A percentile compares a stretch with the other conserved stretches of the same genome.
Evolutionary conservation across 148 eudicot species (phyloP).

Genomic region (Cornus kousa): DNA sequence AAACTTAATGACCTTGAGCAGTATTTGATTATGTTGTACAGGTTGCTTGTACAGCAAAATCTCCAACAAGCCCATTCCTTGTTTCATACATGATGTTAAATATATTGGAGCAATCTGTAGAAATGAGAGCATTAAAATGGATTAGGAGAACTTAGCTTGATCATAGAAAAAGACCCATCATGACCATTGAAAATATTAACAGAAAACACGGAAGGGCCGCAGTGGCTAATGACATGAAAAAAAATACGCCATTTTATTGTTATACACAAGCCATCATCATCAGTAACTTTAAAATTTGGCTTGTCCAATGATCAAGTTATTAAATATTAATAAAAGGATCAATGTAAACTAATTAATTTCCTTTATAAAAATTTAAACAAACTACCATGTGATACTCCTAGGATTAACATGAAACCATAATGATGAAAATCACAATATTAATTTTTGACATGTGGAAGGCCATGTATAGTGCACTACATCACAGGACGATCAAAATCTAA

Average conservation of each 20-base stretch:
- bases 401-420: no score
- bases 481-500: background rate
- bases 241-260: background rate
- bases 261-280: background rate
- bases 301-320: no score
- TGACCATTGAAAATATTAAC: background rate
- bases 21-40: conserved; percentile 60
- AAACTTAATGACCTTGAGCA: conserved; percentile 59
- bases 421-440: background rate
- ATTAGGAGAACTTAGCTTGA: background rate
- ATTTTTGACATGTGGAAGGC: background rate
- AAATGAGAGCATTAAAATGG: conserved; percentile 4
- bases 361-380: no score
- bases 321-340: no score
- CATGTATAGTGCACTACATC: background rate
- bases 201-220: background rate
- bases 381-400: no score
- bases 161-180: background rate
- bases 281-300: background rate
- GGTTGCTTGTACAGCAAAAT: conserved; percentile 83
- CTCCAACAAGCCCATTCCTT: conserved; percentile 83
- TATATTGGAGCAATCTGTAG: conserved; percentile 92
- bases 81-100: conserved; percentile 75
- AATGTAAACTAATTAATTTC: no score
- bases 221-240: background rate